Evolutionary conservation across 2,329 filamentous ascomycete species (phyloP).

Genomic region (Trichophyton schoenleinii): DNA sequence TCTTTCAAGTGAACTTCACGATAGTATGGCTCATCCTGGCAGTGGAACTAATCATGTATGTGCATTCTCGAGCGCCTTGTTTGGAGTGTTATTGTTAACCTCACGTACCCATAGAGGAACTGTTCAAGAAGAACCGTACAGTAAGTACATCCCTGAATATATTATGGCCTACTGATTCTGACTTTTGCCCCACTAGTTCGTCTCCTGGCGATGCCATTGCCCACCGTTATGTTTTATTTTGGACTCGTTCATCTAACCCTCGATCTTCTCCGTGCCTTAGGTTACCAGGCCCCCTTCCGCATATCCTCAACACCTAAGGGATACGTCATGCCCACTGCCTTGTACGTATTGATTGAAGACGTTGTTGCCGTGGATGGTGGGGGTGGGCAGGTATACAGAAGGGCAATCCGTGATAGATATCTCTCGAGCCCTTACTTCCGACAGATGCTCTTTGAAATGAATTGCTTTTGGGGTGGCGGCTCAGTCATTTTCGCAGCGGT

Average conservation of each 20-base stretch:
- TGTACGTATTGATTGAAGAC: slow-evolving; percentile 56
- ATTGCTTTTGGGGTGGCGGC: slow-evolving; percentile 46
- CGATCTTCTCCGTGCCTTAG: slow-evolving; percentile 30
- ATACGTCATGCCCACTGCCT: slow-evolving; percentile 44
- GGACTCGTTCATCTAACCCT: slow-evolving; percentile 31
- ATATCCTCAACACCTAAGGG: slow-evolving; percentile 53
- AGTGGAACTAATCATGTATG: slow-evolving; percentile 32
- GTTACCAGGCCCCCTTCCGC: slow-evolving; percentile 45
- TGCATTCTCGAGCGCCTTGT: not conserved
- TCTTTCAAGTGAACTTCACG: slow-evolving; percentile 37
- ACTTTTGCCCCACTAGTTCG: slow-evolving; percentile 21
- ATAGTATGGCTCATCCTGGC: slow-evolving; percentile 34
- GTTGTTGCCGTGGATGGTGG: slow-evolving; percentile 54
- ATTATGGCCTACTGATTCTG: not conserved
- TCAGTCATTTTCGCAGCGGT: slow-evolving; percentile 36
- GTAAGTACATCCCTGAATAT: slow-evolving; percentile 17
- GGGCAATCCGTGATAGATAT: slow-evolving; percentile 41
- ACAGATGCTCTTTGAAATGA: slow-evolving; percentile 42
- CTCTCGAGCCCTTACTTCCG: slow-evolving; percentile 43
- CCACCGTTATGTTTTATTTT: slow-evolving; percentile 37
- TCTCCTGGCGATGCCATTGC: slow-evolving; percentile 33
- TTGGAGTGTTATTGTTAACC: not conserved
- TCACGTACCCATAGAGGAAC: slow-evolving; percentile 23
- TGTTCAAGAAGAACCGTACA: slow-evolving; percentile 28
- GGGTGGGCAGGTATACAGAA: slow-evolving; percentile 43